These are phyloP conservation scores for Stagonosporopsis cucurbitacearum DNA, from an alignment of 2,329 filamentous ascomycete genomes.

Conservation along the genomic window DNA sequence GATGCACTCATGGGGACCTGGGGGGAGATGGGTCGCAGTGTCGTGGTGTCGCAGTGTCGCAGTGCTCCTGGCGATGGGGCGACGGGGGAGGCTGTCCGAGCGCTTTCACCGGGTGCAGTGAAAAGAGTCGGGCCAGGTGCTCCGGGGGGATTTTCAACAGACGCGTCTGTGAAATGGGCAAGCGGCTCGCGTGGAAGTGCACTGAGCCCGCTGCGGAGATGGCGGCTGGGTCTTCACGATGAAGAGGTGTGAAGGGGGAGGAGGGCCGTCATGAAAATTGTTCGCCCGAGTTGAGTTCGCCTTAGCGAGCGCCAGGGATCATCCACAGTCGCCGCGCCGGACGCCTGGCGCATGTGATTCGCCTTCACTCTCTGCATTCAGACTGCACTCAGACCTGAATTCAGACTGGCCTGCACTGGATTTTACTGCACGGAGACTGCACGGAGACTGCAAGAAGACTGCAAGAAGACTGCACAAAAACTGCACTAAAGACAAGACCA, in stretches of 20 bases:
- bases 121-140: constrained; percentile 42
- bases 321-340: constrained; percentile 6
- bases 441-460: constrained; percentile 3
- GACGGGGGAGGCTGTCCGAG: constrained; percentile 44
- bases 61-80: constrained; percentile 35
- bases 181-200: constrained; percentile 42
- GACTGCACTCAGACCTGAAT: too few relatives aligned
- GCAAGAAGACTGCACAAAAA: too few relatives aligned
- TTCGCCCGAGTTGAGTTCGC: constrained; percentile 32
- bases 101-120: constrained; percentile 41
- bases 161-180: constrained; percentile 48
- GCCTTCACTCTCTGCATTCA: neutral
- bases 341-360: constrained; percentile 20
- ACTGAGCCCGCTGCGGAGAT: constrained; percentile 43
- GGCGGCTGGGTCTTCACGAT: constrained; percentile 42
- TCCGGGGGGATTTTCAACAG: constrained; percentile 47
- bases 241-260: constrained; percentile 39
- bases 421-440: neutral
- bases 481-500: too few relatives aligned
- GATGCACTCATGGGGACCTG: constrained; percentile 67
- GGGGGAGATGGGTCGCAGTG: constrained; percentile 14
- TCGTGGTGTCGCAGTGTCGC: too few relatives aligned
- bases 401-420: neutral
- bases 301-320: constrained; percentile 24
- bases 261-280: constrained; percentile 30